Conservation (phyloP, 108 stramenopile genomes). For the Cyclotella distinguenda region DNA sequence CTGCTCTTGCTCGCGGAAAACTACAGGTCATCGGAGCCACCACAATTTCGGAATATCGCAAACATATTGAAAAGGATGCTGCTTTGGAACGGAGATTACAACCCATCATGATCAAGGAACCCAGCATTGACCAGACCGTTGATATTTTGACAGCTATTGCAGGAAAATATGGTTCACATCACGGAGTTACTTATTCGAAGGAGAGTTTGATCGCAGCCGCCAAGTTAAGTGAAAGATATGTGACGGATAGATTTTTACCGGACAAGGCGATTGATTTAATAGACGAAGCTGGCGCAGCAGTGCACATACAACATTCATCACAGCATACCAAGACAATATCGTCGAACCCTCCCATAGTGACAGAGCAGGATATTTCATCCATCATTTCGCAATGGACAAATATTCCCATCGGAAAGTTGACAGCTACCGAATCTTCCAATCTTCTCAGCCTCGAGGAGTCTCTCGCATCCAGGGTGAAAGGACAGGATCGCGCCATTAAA, state of each 20-base stretch:
- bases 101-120: slow-evolving; percentile 84
- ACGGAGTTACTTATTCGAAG: slow-evolving; percentile 66
- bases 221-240: slow-evolving; percentile 69
- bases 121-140: slow-evolving; percentile 70
- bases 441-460: slow-evolving; percentile 74
- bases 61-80: slow-evolving; percentile 92
- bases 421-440: slow-evolving; percentile 78
- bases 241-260: slow-evolving; percentile 82
- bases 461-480: slow-evolving; percentile 78
- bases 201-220: slow-evolving; percentile 68
- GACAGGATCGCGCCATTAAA: slow-evolving; percentile 82
- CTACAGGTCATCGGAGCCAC: slow-evolving; percentile 90
- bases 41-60: slow-evolving; percentile 86
- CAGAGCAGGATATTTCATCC: slow-evolving; percentile 64
- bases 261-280: slow-evolving; percentile 94
- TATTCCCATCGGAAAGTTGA: slow-evolving; percentile 77
- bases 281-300: slow-evolving; percentile 95
- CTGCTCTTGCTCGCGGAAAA: slow-evolving; percentile 81
- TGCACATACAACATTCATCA: slow-evolving; percentile 76
- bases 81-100: slow-evolving; percentile 90
- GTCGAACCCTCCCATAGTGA: slow-evolving; percentile 55
- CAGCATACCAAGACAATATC: slow-evolving; percentile 32
- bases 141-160: slow-evolving; percentile 76
- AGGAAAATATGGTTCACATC: slow-evolving; percentile 69
- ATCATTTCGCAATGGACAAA: slow-evolving; percentile 70